phyloP scores from a whole-genome alignment of 441 rosid genomes.

The Populus trichocarpa region DNA sequence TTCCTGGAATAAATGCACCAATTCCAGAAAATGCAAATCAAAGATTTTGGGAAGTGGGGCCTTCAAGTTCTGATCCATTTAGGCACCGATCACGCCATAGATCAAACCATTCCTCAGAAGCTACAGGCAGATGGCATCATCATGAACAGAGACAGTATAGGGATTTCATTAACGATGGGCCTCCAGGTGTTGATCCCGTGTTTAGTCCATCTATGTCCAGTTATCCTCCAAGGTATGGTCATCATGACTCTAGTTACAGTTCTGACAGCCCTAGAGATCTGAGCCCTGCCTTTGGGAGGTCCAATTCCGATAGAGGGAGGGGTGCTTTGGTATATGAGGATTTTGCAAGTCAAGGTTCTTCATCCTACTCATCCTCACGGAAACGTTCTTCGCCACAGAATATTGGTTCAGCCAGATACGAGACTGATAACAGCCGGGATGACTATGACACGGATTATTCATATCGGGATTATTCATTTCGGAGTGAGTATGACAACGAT shows the following conservation, averaged over 20 bases:
- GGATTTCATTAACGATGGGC: conserved; percentile 31
- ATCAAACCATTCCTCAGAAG: conserved; percentile 34
- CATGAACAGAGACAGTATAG: conserved; percentile 41
- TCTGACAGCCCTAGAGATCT: conserved; percentile 32
- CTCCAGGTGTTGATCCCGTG: conserved; percentile 44
- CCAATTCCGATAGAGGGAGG: conserved; percentile 39
- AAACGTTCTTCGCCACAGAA: conserved; percentile 27
- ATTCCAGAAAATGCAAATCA: conserved; percentile 77
- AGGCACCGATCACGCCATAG: conserved; percentile 37
- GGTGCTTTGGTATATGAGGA: conserved; percentile 36
- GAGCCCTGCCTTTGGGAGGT: conserved; percentile 28
- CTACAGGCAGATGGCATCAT: conserved; percentile 38
- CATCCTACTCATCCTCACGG: conserved; percentile 9
- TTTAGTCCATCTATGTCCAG: conserved; percentile 39
- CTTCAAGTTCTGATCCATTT: conserved; percentile 33
- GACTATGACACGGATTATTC: not conserved
- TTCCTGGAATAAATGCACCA: conserved; percentile 89
- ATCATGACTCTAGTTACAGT: conserved; percentile 27
- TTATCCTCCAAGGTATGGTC: conserved; percentile 56
- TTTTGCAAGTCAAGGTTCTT: conserved; percentile 22
- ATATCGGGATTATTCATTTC: conserved; percentile 15
- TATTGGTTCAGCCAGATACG: conserved; percentile 21
- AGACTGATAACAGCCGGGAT: conserved; percentile 25
- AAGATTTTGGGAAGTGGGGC: conserved; percentile 53
- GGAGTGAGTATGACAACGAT: not conserved